A percentile compares a stretch with the other conserved stretches of the same genome.
These are phyloP conservation scores for Leccinum barrowsii DNA, from an alignment of 768 basidiomycete genomes.

Conservation along the genomic window DNA sequence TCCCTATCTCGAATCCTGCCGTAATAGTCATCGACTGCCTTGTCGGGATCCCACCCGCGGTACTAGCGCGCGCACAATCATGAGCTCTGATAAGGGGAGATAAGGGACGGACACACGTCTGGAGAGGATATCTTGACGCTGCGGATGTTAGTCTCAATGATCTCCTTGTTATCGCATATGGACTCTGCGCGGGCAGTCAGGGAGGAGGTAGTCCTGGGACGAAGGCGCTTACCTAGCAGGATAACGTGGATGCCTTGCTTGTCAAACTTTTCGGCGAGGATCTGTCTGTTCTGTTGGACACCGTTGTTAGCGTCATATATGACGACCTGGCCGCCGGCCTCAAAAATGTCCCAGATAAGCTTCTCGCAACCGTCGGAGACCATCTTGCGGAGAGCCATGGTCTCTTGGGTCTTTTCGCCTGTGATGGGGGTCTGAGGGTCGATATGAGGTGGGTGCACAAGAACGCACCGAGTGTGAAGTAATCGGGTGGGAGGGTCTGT, in stretches of 20 bases:
- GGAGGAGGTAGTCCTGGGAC: not conserved
- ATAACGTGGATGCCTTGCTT: conserved; percentile 87
- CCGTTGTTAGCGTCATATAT: conserved; percentile 99
- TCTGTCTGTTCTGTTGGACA: conserved; percentile 58
- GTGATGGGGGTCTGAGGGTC: conserved; percentile 4
- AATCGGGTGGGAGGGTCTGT: conserved; percentile 85
- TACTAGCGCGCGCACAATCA: conserved; percentile 52
- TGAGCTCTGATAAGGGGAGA: not conserved
- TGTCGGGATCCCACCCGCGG: conserved; percentile 87
- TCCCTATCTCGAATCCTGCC: conserved; percentile 85
- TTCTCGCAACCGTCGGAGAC: conserved; percentile 85
- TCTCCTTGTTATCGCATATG: conserved; percentile 85
- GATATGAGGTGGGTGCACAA: not conserved
- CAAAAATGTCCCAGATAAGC: conserved; percentile 86
- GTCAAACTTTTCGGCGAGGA: conserved; percentile 82
- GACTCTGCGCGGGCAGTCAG: conserved; percentile 56
- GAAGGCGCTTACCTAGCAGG: conserved; percentile 64
- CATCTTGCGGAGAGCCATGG: conserved; percentile 67
- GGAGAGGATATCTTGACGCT: conserved; percentile 98
- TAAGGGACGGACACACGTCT: conserved; percentile 57
- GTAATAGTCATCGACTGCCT: conserved; percentile 91
- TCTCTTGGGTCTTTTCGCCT: conserved; percentile 82
- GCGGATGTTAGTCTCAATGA: conserved; percentile 92
- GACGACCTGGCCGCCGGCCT: conserved; percentile 86
- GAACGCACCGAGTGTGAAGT: conserved; percentile 75